Percentiles rank a stretch among this genome's conserved stretches.
These are phyloP conservation scores for Fusarium luffae DNA, from an alignment of 2,329 filamentous ascomycete species.

Conservation along the genomic window DNA sequence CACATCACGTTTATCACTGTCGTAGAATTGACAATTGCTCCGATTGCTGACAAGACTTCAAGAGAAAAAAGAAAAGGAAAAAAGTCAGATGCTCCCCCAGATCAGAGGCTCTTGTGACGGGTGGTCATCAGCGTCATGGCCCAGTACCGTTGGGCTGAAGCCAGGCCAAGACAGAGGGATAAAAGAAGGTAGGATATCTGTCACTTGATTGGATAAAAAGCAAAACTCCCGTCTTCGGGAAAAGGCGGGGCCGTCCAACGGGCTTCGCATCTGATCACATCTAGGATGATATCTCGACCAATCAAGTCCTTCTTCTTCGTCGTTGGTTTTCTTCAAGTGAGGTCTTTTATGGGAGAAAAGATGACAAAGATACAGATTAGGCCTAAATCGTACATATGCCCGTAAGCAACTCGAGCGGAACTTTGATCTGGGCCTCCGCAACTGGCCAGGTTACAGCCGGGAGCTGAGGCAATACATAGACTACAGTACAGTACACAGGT, in stretches of 20 bases:
- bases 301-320: constrained; percentile 21
- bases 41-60: background rate
- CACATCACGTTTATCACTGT: constrained; percentile 16
- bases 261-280: constrained; percentile 40
- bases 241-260: constrained; percentile 32
- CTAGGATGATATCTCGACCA: constrained; percentile 19
- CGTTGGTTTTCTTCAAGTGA: constrained; percentile 19
- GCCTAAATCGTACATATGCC: constrained; percentile 18
- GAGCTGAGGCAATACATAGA: constrained; percentile 22
- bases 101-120: constrained; percentile 35
- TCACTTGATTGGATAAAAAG: constrained; percentile 26
- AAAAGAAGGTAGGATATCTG: constrained; percentile 3
- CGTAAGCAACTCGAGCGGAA: constrained; percentile 9
- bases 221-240: constrained; percentile 27
- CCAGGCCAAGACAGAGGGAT: constrained; percentile 13
- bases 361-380: constrained; percentile 19
- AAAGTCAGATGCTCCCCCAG: constrained; percentile 38
- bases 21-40: background rate
- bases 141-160: constrained; percentile 24
- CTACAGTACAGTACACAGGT: background rate
- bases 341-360: constrained; percentile 18
- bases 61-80: background rate
- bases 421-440: constrained; percentile 10
- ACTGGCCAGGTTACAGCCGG: constrained; percentile 27
- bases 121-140: constrained; percentile 38